phyloP scores from a whole-genome alignment of 495 filamentous ascomycete genomes.

The Collariella sp. region DNA sequence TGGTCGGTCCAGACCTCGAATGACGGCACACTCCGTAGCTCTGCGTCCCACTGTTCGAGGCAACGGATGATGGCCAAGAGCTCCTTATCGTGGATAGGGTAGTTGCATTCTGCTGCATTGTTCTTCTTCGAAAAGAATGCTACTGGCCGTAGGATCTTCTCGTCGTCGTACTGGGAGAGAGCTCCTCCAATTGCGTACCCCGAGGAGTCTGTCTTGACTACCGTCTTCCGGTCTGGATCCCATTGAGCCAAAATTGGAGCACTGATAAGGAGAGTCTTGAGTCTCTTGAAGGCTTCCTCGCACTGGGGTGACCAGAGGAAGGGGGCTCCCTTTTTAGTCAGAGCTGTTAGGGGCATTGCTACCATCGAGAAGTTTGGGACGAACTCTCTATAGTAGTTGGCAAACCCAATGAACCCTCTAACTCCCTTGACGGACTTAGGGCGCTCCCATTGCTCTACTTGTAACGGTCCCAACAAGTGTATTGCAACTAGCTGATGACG shows the following conservation, averaged over 20 bases:
- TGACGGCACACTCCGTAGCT: background rate
- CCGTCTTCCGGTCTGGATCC: background rate
- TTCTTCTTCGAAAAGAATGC: background rate
- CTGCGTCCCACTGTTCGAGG: background rate
- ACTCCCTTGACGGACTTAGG: background rate
- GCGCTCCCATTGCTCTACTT: background rate
- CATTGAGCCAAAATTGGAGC: background rate
- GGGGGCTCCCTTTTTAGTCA: no score
- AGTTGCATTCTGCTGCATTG: background rate
- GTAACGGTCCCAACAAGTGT: no score
- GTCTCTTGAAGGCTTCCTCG: background rate
- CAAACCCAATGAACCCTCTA: no score
- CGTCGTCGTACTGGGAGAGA: background rate
- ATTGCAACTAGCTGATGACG: no score
- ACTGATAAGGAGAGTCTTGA: background rate
- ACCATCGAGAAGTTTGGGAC: no score
- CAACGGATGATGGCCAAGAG: background rate
- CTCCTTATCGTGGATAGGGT: constrained; percentile 1
- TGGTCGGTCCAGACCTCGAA: background rate
- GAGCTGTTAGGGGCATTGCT: no score
- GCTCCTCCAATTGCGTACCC: background rate
- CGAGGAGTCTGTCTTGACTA: background rate
- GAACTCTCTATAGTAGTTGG: no score
- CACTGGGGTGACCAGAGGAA: background rate
- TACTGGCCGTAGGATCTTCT: background rate